Percentiles rank a stretch among this genome's conserved stretches.
These are phyloP conservation scores for Fusarium floridanum DNA, from an alignment of 2,329 filamentous ascomycete genomes.

Conservation along the genomic window DNA sequence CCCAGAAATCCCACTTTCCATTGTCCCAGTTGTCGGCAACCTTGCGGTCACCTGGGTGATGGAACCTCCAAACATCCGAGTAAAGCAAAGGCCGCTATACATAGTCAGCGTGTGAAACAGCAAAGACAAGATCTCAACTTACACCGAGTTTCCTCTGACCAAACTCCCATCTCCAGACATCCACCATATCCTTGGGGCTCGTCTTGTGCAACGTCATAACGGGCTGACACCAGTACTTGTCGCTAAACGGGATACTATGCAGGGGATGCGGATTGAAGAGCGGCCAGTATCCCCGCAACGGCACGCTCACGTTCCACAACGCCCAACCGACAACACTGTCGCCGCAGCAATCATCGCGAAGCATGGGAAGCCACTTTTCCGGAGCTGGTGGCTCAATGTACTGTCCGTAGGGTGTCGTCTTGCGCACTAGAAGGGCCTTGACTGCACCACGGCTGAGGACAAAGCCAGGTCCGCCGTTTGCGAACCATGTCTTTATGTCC, in stretches of 20 bases:
- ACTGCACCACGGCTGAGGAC: slow-evolving; percentile 60
- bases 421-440: slow-evolving; percentile 54
- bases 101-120: slow-evolving; percentile 28
- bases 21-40: slow-evolving; percentile 49
- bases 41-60: slow-evolving; percentile 48
- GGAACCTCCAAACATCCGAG: slow-evolving; percentile 54
- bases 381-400: slow-evolving; percentile 55
- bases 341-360: slow-evolving; percentile 64
- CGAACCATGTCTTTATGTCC: slow-evolving; percentile 57
- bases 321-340: slow-evolving; percentile 65
- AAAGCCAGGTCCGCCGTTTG: slow-evolving; percentile 63
- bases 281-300: slow-evolving; percentile 62
- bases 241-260: slow-evolving; percentile 61
- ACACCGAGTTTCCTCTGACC: slow-evolving; percentile 49
- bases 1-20: slow-evolving; percentile 49
- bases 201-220: slow-evolving; percentile 64
- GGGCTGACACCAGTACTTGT: slow-evolving; percentile 64
- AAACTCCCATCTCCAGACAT: slow-evolving; percentile 62
- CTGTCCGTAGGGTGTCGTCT: slow-evolving; percentile 50
- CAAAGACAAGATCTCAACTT: slow-evolving; percentile 25
- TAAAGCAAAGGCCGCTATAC: slow-evolving; percentile 53
- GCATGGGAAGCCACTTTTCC: slow-evolving; percentile 56
- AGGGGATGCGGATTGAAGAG: slow-evolving; percentile 64
- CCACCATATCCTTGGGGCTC: slow-evolving; percentile 60
- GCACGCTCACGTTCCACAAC: slow-evolving; percentile 58